phyloP scores from a whole-genome alignment of 2,329 filamentous ascomycete genomes.

The Verticillium klebahnii region DNA sequence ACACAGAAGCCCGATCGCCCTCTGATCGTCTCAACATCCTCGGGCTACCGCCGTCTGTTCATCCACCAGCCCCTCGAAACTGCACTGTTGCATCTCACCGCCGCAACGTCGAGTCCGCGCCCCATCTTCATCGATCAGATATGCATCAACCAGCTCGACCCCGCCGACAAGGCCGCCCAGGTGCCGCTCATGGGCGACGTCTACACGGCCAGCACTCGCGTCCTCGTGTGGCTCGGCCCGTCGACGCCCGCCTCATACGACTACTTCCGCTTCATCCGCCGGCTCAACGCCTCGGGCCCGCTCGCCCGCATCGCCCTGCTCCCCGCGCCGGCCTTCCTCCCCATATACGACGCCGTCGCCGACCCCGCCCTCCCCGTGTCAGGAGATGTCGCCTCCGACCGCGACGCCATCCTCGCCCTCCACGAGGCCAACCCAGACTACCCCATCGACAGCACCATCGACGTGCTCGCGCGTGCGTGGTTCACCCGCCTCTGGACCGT shows the following conservation, averaged over 20 bases:
- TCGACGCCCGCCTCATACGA: constrained; percentile 13
- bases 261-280: background rate
- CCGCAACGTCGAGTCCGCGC: background rate
- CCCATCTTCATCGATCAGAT: constrained; percentile 5
- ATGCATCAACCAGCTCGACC: constrained; percentile 7
- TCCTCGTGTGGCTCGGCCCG: constrained; percentile 7
- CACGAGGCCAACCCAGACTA: constrained; percentile 17
- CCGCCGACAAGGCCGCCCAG: constrained; percentile 3
- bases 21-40: constrained; percentile 17
- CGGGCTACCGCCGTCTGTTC: constrained; percentile 10
- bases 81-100: constrained; percentile 18
- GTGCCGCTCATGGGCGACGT: constrained; percentile 1
- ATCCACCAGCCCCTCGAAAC: constrained; percentile 24
- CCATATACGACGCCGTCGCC: constrained; percentile 25
- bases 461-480: constrained; percentile 23
- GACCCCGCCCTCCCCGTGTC: constrained; percentile 14
- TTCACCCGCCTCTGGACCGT: constrained; percentile 28
- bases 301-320: background rate
- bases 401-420: constrained; percentile 20
- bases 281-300: background rate
- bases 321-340: constrained; percentile 10
- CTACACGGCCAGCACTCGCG: background rate
- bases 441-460: constrained; percentile 19
- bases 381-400: constrained; percentile 15
- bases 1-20: background rate